Evolutionary conservation across 225 moss, liverwort and hornwort species (phyloP), one percentile per base, ranked within the genome.

Genomic region (Pseudoscleropodium purum): DNA sequence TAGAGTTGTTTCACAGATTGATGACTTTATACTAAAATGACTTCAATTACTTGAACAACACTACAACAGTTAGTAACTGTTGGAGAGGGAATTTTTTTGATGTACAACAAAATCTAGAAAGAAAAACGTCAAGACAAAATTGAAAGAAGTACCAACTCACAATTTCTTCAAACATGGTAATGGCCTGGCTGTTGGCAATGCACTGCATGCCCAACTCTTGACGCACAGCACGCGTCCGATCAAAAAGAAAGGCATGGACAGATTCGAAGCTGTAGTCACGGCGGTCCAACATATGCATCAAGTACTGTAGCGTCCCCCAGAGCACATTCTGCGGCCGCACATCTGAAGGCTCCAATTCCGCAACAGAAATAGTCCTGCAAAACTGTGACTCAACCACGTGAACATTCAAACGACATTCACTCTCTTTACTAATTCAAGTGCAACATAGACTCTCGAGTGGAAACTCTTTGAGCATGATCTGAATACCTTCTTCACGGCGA

Each of bases 141-240:
- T 76, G 36, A 45, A 80, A 37, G 29, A 69, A 85, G 85, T 77
- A 70, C 26, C 83, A 82, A 92, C 95, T 92, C 90, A 98, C 98
- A 82, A 99, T 96, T 91, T 99, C 96, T 89, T 99, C 98, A 77
- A 94, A 97, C 90, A 99, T 97, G n/a, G 94, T 94, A 54, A 97
- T 91, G 88, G 91, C 96, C 91, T 96, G 96, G 64, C 88, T 91
- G 87, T 97, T 96, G 82, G 93, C 91, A 85, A 97, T 95, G 92
- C 96, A 93, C 86, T 99, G 98, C 98, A 99, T 99, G 92, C 96
- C 95, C 82, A 99, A 84, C 90, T 99, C 98, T 90, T 99, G 98
- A 67, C 98, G 96, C 87, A 99, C 94, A 82, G 97, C 97, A 45
- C 98, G 96, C 26, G 97, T 96, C 79, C 98, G 96, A 85, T 99